Evolutionary conservation across 345 rosid species (phyloP).

Genomic region (Rhodamnia argentea): DNA sequence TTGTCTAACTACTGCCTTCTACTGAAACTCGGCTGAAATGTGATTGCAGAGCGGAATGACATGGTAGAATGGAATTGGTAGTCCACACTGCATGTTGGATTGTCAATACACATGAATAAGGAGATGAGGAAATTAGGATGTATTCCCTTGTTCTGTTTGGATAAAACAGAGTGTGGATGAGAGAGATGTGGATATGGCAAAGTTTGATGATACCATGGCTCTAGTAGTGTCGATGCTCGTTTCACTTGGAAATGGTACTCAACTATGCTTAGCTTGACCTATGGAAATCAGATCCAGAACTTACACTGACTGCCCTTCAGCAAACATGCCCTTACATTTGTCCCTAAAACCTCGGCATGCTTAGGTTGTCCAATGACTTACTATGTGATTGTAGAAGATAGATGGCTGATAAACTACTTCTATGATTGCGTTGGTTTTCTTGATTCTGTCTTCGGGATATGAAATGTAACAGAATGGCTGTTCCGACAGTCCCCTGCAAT

Average conservation of each 20-base stretch:
- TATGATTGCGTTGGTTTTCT: background rate
- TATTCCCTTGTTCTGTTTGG: background rate
- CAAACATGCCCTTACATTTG: background rate
- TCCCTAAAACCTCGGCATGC: background rate
- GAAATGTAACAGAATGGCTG: background rate
- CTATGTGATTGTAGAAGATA: background rate
- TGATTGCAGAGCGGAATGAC: background rate
- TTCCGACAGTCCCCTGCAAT: background rate
- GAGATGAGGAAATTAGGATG: background rate
- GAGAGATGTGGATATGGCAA: background rate
- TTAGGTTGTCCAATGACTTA: background rate
- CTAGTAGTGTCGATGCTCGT: background rate
- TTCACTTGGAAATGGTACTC: background rate
- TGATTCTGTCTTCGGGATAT: background rate
- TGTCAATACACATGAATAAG: background rate
- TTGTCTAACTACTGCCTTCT: background rate
- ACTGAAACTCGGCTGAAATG: background rate
- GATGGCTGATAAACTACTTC: background rate
- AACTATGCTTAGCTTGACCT: background rate
- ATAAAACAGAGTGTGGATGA: background rate
- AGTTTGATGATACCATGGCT: background rate
- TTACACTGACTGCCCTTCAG: background rate
- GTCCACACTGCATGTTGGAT: background rate
- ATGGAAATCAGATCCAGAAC: background rate
- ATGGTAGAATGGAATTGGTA: background rate